Base-by-base conservation (phyloP, 2,329 filamentous ascomycete species). In the Fusarium cicatricum region DNA sequence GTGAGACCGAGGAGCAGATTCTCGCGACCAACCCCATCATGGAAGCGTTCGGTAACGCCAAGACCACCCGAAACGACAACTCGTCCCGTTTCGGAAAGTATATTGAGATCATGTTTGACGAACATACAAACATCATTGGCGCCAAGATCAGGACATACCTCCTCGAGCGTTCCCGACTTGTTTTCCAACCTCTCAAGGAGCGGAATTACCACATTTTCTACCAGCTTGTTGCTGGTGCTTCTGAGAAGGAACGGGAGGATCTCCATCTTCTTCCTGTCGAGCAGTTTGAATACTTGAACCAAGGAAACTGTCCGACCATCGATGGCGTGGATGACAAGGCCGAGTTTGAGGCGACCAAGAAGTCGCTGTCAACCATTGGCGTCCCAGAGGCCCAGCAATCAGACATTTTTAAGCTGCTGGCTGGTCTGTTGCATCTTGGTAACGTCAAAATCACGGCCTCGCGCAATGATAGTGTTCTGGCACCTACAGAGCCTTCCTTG, bases 171-270 rank as follows among this genome's bases (percentile, higher is more conserved):
- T 98, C 95, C 59, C 89, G 95, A 78, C 82, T 99, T 69, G 95
- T 98, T 15, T 99, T 98, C 77, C 95, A 99, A 74, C 95, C 95
- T 36, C 81, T 97, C 62, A 98, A 97, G 79, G 95, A 99, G 80
- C 86, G 95, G 66, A 99, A 99, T 75, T 99, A 99, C 78, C 95
- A 99, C 77, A 94, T 99, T 70, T 99, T 99, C 79, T 99, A 99
- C 76, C 95, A 99, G 76, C 84, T 99, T 45, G 88, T 97, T 39
- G 92, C 93, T 43, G 95, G 96, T 72, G 90, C 93, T n/a, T 88
- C 91, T 2, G 91, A 96, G 28, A 82, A 86, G 60, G 89, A 97
- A 76, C 88, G 88, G 43, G 85, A 94, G 72, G 89, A 94, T 66
- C 83, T 97, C 55, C 86, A 87, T 37, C 79, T 99, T 58, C 78